phyloP scores from a whole-genome alignment of 345 rosid species.

The Melastoma malabathricum region DNA sequence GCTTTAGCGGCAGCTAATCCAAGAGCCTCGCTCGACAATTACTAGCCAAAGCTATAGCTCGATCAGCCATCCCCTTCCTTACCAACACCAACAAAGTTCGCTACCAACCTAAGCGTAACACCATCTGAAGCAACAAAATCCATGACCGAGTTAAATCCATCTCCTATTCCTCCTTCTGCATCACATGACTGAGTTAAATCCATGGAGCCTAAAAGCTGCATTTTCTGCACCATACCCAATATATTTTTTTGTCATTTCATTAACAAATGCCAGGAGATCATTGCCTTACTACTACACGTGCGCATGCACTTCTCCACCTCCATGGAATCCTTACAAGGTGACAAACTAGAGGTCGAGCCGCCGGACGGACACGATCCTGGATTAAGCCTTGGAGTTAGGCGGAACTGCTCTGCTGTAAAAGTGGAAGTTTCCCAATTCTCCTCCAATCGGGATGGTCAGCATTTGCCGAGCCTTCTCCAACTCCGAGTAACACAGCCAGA shows the following conservation, averaged over 20 bases:
- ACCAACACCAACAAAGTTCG: no score
- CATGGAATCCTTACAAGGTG: no score
- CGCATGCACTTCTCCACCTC: no score
- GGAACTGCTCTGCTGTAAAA: slow-evolving; percentile 1
- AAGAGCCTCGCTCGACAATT: slow-evolving; percentile 95
- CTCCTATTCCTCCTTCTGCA: slow-evolving; percentile 23
- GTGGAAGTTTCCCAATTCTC: slow-evolving; percentile 1
- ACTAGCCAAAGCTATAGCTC: no score
- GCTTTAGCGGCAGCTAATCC: slow-evolving; percentile 95
- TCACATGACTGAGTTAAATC: slow-evolving; percentile 16
- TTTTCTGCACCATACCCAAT: slow-evolving; percentile 21
- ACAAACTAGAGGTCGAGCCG: no score
- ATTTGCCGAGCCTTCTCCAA: neutral
- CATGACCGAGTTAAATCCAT: slow-evolving; percentile 17
- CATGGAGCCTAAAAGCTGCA: slow-evolving; percentile 9
- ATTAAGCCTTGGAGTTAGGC: neutral
- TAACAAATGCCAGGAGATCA: slow-evolving; percentile 45
- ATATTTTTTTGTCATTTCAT: slow-evolving; percentile 44
- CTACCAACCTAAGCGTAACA: no score
- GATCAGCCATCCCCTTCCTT: neutral
- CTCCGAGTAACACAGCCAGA: neutral
- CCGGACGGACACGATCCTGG: no score
- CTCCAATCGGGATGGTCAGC: slow-evolving; percentile 3
- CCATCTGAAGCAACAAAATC: no score
- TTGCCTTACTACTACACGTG: slow-evolving; percentile 13